Evolutionary conservation across 306 rosid species (phyloP).

Genomic region (Casuarina glauca): DNA sequence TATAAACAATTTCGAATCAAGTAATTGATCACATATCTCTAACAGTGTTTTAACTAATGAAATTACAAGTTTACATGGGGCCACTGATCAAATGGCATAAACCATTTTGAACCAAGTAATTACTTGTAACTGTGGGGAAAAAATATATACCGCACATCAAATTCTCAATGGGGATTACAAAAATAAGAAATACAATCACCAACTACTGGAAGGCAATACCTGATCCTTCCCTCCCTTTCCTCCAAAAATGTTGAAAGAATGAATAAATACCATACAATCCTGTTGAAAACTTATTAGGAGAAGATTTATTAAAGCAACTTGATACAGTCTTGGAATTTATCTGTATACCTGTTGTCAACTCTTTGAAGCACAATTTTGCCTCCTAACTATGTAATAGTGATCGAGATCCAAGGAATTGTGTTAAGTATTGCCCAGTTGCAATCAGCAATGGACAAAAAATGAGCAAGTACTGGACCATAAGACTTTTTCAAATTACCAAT

Average conservation of each 20-base stretch:
- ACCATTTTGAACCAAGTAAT: conserved; percentile 24
- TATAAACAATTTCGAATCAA: neutral
- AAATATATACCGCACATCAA: conserved; percentile 16
- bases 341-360: conserved; percentile 35
- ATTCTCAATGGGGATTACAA: conserved; percentile 14
- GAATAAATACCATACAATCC: conserved; percentile 41
- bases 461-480: conserved; percentile 24
- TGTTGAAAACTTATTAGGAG: conserved; percentile 18
- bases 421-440: conserved; percentile 34
- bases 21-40: too few relatives aligned
- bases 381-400: conserved; percentile 22
- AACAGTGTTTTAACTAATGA: neutral
- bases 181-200: conserved; percentile 25
- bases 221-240: conserved; percentile 19
- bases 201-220: conserved; percentile 20
- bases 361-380: conserved; percentile 28
- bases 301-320: conserved; percentile 33
- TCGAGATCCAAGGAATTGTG: conserved; percentile 27
- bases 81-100: neutral
- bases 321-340: conserved; percentile 35
- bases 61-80: neutral
- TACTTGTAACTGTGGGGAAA: conserved; percentile 27
- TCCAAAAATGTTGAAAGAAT: conserved; percentile 37
- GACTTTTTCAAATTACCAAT: conserved; percentile 27
- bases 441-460: conserved; percentile 27